Percentiles rank a stretch among this genome's conserved stretches.
Conservation (phyloP, 768 basidiomycete genomes). For the Panaeolus papilionaceus region DNA sequence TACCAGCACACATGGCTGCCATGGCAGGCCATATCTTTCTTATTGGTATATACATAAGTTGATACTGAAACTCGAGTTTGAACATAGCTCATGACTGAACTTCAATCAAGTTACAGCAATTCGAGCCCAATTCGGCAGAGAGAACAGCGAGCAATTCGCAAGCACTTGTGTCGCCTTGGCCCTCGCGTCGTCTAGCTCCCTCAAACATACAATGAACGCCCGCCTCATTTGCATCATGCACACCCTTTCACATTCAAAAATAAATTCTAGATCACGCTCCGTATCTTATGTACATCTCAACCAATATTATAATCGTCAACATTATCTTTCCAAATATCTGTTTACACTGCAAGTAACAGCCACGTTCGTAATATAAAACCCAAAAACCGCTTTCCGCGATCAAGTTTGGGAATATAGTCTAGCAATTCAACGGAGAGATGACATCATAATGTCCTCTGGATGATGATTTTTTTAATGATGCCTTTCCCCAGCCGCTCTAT, state of each 20-base stretch:
- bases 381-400: not conserved
- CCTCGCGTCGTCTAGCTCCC: constrained; percentile 69
- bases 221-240: not conserved
- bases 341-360: not conserved
- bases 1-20: too few species aligned
- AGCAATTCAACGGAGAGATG: not conserved
- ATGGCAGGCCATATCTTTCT: too few species aligned
- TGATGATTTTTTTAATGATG: constrained; percentile 38
- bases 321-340: not conserved
- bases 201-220: constrained; percentile 78
- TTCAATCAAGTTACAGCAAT: too few species aligned
- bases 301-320: not conserved
- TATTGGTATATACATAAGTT: too few species aligned
- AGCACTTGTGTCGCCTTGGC: too few species aligned
- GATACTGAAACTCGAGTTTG: too few species aligned
- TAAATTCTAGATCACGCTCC: not conserved
- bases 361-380: not conserved
- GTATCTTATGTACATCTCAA: not conserved
- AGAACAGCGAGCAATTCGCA: too few species aligned
- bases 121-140: too few species aligned
- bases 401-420: not conserved
- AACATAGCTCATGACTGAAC: too few species aligned
- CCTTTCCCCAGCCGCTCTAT: constrained; percentile 71
- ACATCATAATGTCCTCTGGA: constrained; percentile 26
- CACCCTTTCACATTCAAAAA: not conserved